Percentiles rank a stretch among this genome's conserved stretches.
phyloP scores from a whole-genome alignment of 2,329 filamentous ascomycete species.

The Venturia asperata region DNA sequence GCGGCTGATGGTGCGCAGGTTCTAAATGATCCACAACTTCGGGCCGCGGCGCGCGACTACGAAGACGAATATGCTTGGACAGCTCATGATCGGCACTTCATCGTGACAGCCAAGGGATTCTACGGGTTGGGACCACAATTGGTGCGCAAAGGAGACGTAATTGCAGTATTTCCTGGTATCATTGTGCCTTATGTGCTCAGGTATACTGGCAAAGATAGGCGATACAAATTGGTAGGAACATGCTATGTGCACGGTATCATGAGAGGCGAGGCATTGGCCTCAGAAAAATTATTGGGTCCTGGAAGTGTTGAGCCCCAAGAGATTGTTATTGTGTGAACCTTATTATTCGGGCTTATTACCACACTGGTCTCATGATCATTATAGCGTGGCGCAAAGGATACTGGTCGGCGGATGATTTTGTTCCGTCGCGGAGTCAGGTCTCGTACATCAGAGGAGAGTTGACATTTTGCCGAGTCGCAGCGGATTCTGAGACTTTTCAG shows the following conservation, averaged over 20 bases:
- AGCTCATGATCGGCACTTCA: neutral
- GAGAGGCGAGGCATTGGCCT: neutral
- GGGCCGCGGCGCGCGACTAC: conserved; percentile 6
- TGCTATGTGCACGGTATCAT: conserved; percentile 15
- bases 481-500: too few species aligned
- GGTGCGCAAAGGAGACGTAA: neutral
- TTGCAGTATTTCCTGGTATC: conserved; percentile 4
- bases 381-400: too few species aligned
- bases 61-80: conserved; percentile 11
- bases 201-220: neutral
- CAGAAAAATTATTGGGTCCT: too few species aligned
- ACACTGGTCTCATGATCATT: too few species aligned
- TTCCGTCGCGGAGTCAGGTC: too few species aligned
- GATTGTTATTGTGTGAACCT: too few species aligned
- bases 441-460: too few species aligned
- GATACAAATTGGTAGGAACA: conserved; percentile 10
- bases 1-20: too few species aligned
- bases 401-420: too few species aligned
- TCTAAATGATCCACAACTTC: neutral
- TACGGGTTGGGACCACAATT: conserved; percentile 15
- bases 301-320: too few species aligned
- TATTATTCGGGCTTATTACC: too few species aligned
- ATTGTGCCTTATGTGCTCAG: conserved; percentile 14
- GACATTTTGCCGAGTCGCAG: too few species aligned
- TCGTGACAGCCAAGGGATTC: conserved; percentile 15